Evolutionary conservation across 108 stramenopile genomes (phyloP), one percentile per base, ranked within the genome.

Genomic region (Skeletonema potamos): DNA sequence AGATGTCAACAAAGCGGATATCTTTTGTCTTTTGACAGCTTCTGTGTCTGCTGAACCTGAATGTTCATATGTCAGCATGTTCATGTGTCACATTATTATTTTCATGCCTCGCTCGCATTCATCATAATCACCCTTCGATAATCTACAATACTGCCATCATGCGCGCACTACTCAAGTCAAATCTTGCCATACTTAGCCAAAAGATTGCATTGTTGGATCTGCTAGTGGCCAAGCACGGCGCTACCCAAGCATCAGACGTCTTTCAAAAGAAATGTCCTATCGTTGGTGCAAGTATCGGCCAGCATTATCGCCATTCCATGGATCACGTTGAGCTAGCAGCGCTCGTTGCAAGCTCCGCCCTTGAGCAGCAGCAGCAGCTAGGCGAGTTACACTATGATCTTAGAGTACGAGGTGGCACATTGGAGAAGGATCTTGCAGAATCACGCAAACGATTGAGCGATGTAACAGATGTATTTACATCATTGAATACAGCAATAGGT

Each of bases 281-380:
- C 32, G 89, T 93, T 29, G 76, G 84, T 22, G 90, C 95, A 10
- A 83, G 88, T 24, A 77, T 97, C 26, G 97, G 95, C 15, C 91
- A 91, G 51, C 97, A 97, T 74, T 74, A 94, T 71, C 92, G 97
- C 13, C 97, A 97, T 70, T 89, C 89, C 48, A 83, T 97, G 85
- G 93, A 96, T 73, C 97, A 97, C 68, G 76, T 90, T 11, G 86
- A 94, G 71, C 70, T 87, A 24, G 90, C 81, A 34, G 79, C 76
- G 3, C 44, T 77, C n/a, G 51, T 82, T 33, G 87, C 86, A 34
- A 64, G 61, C 27, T 46, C 75, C 44, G 37, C 18, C 44, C 48
- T 26, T 37, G 22, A 28, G 18, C 55, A 17, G 22, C 48, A 51
- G 24, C 30, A 24, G 62, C 30, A 59, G 46, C n/a, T 24, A 39